A percentile compares a stretch with the other conserved stretches of the same genome.
Conservation (phyloP, 192 early-diverging fungal species). For the Gaertneriomyces sp. region DNA sequence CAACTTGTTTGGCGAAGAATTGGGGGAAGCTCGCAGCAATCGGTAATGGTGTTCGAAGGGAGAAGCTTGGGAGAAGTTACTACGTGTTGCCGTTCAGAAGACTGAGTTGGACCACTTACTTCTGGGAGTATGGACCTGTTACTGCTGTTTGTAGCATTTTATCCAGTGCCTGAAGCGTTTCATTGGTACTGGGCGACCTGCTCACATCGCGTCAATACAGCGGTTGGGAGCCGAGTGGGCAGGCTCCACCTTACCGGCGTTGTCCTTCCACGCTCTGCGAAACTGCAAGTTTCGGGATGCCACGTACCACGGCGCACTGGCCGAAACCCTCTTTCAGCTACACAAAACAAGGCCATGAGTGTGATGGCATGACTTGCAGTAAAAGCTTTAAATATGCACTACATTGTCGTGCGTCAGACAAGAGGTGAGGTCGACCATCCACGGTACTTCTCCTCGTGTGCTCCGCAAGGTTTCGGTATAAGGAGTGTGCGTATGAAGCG, state of each 20-base stretch:
- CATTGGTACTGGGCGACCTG: background rate
- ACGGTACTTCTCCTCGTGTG: constrained; percentile 1
- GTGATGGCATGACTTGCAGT: background rate
- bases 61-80: background rate
- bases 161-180: constrained; percentile 1
- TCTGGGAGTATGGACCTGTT: background rate
- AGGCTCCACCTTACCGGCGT: background rate
- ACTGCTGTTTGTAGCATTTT: background rate
- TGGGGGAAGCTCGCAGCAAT: constrained; percentile 25
- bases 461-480: constrained; percentile 1
- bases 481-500: constrained; percentile 3
- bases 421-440: constrained; percentile 24
- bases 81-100: background rate
- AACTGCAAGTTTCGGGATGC: constrained; percentile 1
- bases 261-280: background rate
- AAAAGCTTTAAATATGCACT: background rate
- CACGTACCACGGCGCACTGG: constrained; percentile 9
- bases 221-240: background rate
- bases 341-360: background rate
- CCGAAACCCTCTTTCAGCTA: constrained; percentile 3
- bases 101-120: constrained; percentile 1
- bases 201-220: background rate
- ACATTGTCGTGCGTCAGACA: constrained; percentile 11
- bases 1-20: constrained; percentile 13
- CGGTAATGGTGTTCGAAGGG: constrained; percentile 7